Conservation (phyloP, 345 rosid genomes). For the Populus nigra region DNA sequence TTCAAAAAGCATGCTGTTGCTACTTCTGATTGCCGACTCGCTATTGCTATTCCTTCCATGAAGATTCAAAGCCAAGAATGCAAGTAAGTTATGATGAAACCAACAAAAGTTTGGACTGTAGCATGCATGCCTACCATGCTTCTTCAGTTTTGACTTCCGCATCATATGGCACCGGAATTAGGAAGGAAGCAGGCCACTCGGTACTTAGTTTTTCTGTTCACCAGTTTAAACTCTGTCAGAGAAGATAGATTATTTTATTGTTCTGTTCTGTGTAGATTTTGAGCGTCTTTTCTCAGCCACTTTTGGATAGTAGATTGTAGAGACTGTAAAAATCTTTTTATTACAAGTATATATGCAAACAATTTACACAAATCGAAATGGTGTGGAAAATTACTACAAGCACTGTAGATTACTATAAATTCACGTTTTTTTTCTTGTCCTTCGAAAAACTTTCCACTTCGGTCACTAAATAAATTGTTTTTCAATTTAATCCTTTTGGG, state of each 20-base stretch:
- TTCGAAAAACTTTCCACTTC: no score
- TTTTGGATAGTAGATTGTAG: neutral
- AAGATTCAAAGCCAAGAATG: conserved; percentile 44
- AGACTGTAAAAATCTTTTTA: neutral
- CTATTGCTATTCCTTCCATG: conserved; percentile 34
- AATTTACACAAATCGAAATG: no score
- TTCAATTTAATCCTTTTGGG: no score
- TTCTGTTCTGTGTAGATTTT: neutral
- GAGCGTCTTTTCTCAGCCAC: neutral
- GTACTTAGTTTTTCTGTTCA: neutral
- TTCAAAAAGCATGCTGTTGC: conserved; percentile 38
- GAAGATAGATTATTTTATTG: neutral
- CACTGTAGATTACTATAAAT: no score
- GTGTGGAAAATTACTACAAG: no score
- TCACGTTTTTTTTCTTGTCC: no score
- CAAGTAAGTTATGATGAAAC: conserved; percentile 30
- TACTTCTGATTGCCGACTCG: conserved; percentile 39
- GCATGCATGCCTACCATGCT: neutral
- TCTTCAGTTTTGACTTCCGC: neutral
- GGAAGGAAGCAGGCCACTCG: neutral
- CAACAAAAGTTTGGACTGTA: no score
- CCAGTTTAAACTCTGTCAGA: neutral
- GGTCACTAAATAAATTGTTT: no score
- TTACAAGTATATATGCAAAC: neutral
- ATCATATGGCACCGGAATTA: neutral